Evolutionary conservation across 225 moss, liverwort and hornwort species (phyloP), one percentile per base, ranked within the genome.

Genomic region (Bryum argenteum): DNA sequence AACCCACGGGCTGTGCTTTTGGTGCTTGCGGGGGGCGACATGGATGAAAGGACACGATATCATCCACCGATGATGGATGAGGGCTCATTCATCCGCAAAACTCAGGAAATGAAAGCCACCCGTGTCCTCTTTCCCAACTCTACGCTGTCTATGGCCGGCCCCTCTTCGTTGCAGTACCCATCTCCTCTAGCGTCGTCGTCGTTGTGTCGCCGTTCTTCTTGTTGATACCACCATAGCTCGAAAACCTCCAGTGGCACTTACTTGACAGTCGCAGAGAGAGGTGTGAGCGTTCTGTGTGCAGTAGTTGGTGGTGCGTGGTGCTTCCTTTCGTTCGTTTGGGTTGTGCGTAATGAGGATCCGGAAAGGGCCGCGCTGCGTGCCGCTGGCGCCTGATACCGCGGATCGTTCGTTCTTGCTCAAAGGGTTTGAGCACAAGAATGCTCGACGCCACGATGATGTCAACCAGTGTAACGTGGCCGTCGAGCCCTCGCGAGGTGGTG

Each of bases 321-420:
- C 33, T 60, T 4, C 3, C 38, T 39, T 51, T 70, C 56, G 6
- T 51, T 39, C 48, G 8, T 22, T 63, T 53, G 0, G 0, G 24
- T 28, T 12, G 15, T 47, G 13, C 15, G 8, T 39, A 47, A 80
- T 84, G 84, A 84, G 80, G 80, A 84, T 84, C 77, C 84, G 84
- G 43, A 84, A 75, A 68, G 74, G 77, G 38, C 45, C 44, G n/a
- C 80, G 80, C 61, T 71, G 75, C 63, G 74, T 72, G 75, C 72
- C 72, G 42, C 63, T 79, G 23, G 43, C 59, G 45, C 69, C 69
- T 8, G 58, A n/a, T 8, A 44, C 43, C 26, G 67, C 67, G 61
- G 78, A 74, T 82, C 78, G 63, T 12, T 26, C 57, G 16, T 57
- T 13, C 67, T 47, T 76, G 65, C 40, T 47, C n/a, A 67, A 83